Evolutionary conservation across 2,329 filamentous ascomycete species (phyloP).

Genomic region (Microsporum ferrugineum): DNA sequence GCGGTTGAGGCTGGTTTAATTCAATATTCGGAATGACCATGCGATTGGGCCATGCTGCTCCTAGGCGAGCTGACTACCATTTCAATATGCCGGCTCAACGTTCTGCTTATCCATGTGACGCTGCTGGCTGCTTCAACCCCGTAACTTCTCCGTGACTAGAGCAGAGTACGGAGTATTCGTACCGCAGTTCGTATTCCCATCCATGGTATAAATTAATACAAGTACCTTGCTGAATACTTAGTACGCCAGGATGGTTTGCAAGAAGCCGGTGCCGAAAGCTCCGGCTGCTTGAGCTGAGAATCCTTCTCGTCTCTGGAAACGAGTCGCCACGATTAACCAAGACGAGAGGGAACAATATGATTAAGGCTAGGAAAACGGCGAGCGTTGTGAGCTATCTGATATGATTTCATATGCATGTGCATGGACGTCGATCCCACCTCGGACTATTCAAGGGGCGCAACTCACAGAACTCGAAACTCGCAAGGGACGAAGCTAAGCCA

Average conservation of each 20-base stretch:
- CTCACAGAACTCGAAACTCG: not conserved
- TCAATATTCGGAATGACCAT: not conserved
- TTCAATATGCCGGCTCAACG: not conserved
- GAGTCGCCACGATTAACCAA: not conserved
- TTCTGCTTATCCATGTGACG: not conserved
- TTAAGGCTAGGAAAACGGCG: not conserved
- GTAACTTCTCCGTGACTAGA: not conserved
- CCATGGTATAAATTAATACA: not conserved
- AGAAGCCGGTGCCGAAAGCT: not conserved
- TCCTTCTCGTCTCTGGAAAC: not conserved
- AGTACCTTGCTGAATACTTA: not conserved
- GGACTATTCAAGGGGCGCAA: not conserved
- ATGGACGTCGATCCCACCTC: not conserved
- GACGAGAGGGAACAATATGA: not conserved
- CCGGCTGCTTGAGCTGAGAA: not conserved
- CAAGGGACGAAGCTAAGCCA: not conserved
- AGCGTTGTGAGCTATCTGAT: not conserved
- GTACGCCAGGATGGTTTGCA: not conserved
- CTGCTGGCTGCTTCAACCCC: not conserved
- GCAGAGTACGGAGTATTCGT: not conserved
- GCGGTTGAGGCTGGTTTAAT: not conserved
- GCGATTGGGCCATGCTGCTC: not conserved
- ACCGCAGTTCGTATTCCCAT: not conserved
- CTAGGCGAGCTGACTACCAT: not conserved
- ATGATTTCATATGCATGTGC: not conserved